These are phyloP conservation scores for Neofusicoccum parvum DNA, from an alignment of 2,329 filamentous ascomycete species.

Conservation along the genomic window DNA sequence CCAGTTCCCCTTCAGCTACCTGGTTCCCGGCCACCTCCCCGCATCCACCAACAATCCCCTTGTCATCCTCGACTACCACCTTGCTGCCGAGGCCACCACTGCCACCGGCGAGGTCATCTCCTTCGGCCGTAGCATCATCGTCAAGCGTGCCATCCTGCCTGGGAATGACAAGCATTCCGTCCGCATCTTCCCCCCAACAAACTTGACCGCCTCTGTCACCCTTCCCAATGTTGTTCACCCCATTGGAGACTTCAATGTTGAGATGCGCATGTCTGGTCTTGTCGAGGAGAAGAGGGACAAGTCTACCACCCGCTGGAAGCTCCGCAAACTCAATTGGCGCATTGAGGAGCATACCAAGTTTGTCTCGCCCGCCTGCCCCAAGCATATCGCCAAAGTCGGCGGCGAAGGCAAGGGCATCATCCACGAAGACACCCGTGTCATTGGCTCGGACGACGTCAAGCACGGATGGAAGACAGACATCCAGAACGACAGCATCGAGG, in stretches of 20 bases:
- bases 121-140: constrained; percentile 67
- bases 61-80: constrained; percentile 74
- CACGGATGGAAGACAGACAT: constrained; percentile 88
- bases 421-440: constrained; percentile 73
- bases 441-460: constrained; percentile 81
- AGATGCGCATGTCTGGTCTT: constrained; percentile 83
- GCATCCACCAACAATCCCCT: constrained; percentile 76
- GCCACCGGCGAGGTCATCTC: constrained; percentile 64
- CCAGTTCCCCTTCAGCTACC: constrained; percentile 83
- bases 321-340: constrained; percentile 90
- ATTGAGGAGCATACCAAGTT: constrained; percentile 85
- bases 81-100: constrained; percentile 56
- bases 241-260: constrained; percentile 76
- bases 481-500: constrained; percentile 66
- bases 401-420: constrained; percentile 69
- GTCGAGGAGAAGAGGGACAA: constrained; percentile 68
- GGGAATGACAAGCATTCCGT: constrained; percentile 85
- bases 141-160: constrained; percentile 78
- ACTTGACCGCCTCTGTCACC: constrained; percentile 82
- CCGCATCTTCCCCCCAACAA: constrained; percentile 94
- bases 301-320: constrained; percentile 78
- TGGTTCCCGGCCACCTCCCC: constrained; percentile 84
- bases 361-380: constrained; percentile 76
- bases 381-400: constrained; percentile 69
- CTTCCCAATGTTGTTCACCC: constrained; percentile 84